Percentiles rank a stretch among this genome's conserved stretches.
Evolutionary conservation across 2,329 filamentous ascomycete genomes (phyloP).

Genomic region (Colletotrichum sp.): DNA sequence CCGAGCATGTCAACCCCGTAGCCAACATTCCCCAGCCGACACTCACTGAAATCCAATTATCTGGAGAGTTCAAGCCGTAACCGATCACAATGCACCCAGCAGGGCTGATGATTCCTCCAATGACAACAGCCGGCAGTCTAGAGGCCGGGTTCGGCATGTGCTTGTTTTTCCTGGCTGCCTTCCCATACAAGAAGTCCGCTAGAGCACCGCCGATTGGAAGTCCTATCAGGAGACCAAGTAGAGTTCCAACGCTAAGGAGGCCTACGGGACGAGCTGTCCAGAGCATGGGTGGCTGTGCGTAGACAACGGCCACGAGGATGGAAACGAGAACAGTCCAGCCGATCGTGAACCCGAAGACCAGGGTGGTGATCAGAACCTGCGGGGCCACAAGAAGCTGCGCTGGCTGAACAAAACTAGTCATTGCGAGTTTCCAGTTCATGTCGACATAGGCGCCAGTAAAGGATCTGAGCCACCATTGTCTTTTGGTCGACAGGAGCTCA

Average conservation of each 20-base stretch:
- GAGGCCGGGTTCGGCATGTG: slow-evolving; percentile 8
- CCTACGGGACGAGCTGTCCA: slow-evolving; percentile 11
- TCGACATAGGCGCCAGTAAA: slow-evolving; percentile 6
- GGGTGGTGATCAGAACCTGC: slow-evolving; percentile 6
- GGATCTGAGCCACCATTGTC: slow-evolving; percentile 8
- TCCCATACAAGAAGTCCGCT: slow-evolving; percentile 15
- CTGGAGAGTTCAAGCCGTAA: slow-evolving; percentile 9
- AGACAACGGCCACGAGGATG: neutral
- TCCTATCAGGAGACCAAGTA: slow-evolving; percentile 1
- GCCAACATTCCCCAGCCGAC: slow-evolving; percentile 23
- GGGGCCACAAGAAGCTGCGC: neutral
- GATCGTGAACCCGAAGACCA: slow-evolving; percentile 14
- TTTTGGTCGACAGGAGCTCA: neutral
- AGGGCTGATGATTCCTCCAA: slow-evolving; percentile 22
- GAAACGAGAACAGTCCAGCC: slow-evolving; percentile 9
- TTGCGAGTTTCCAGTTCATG: slow-evolving; percentile 7
- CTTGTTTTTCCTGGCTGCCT: neutral
- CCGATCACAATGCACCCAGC: slow-evolving; percentile 22
- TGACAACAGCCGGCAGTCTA: slow-evolving; percentile 18
- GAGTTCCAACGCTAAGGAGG: neutral
- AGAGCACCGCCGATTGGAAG: slow-evolving; percentile 9
- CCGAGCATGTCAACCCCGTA: slow-evolving; percentile 22
- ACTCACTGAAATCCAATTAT: slow-evolving; percentile 16
- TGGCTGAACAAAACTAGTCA: neutral
- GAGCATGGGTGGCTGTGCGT: neutral